phyloP scores from a whole-genome alignment of 805 yeast species.

The Candida ficus region DNA sequence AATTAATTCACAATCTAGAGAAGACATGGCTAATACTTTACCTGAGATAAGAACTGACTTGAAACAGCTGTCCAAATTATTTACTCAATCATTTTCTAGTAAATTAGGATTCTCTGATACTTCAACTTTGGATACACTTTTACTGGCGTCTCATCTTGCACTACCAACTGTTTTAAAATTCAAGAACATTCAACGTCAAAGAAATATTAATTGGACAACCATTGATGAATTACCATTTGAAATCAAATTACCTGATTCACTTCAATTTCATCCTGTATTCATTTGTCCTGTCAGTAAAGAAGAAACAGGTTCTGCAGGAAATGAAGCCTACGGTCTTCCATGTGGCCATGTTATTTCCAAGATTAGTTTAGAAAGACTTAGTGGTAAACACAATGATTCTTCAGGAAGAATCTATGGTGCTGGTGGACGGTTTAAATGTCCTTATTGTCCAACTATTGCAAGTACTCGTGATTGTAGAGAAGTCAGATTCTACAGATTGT shows the following conservation, averaged over 20 bases:
- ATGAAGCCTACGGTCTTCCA: constrained; percentile 60
- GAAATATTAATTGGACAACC: constrained; percentile 49
- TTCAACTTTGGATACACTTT: constrained; percentile 46
- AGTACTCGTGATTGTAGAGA: constrained; percentile 36
- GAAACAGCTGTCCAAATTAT: constrained; percentile 28
- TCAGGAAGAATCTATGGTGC: constrained; percentile 13
- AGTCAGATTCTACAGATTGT: constrained; percentile 32
- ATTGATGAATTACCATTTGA: constrained; percentile 59
- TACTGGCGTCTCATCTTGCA: constrained; percentile 48
- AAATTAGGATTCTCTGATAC: constrained; percentile 44
- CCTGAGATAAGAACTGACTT: too few relatives aligned
- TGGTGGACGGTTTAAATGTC: constrained; percentile 56
- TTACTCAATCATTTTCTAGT: constrained; percentile 47
- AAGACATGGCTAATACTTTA: too few relatives aligned
- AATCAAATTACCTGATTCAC: constrained; percentile 44
- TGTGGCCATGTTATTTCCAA: constrained; percentile 62
- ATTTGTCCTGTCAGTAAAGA: constrained; percentile 70
- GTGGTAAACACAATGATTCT: constrained; percentile 14
- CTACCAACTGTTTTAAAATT: constrained; percentile 41
- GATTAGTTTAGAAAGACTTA: constrained; percentile 45
- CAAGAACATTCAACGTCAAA: constrained; percentile 12
- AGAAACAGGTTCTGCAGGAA: constrained; percentile 42
- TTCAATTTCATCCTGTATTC: constrained; percentile 58
- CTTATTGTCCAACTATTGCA: constrained; percentile 59
- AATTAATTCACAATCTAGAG: too few relatives aligned